Conservation (phyloP, 164 flowering plant species). For the Stephania cephalantha region DNA sequence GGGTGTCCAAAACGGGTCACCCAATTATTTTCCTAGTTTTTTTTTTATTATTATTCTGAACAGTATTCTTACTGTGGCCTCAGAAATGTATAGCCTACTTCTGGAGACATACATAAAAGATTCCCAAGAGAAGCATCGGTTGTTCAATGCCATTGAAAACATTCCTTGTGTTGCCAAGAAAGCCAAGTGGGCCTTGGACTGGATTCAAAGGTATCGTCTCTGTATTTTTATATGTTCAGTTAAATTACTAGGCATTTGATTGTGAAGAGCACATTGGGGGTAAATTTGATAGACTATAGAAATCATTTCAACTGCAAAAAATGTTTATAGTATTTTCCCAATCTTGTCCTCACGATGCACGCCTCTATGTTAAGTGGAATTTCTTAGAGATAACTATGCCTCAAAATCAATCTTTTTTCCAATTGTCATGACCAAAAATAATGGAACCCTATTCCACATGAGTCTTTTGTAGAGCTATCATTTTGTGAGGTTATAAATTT, state of each 20-base stretch:
- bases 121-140: constrained; percentile 55
- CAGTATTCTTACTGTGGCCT: constrained; percentile 4
- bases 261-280: neutral
- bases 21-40: neutral
- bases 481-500: neutral
- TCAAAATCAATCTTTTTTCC: neutral
- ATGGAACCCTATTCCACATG: neutral
- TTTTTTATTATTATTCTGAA: constrained; percentile 1
- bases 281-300: neutral
- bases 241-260: neutral
- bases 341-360: neutral
- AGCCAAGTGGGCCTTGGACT: constrained; percentile 78
- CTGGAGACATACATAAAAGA: constrained; percentile 83
- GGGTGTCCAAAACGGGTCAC: no score
- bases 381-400: neutral
- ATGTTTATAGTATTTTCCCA: neutral
- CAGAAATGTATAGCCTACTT: constrained; percentile 94
- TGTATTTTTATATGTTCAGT: neutral
- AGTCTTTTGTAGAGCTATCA: neutral
- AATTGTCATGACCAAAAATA: neutral
- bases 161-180: constrained; percentile 65
- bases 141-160: constrained; percentile 74
- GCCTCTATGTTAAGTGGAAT: neutral
- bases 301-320: neutral
- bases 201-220: constrained; percentile 57